A percentile compares a stretch with the other conserved stretches of the same genome.
These are phyloP conservation scores for rapeseed (Brassica napus) DNA, from an alignment of 345 rosid genomes.

Conservation along the genomic window DNA sequence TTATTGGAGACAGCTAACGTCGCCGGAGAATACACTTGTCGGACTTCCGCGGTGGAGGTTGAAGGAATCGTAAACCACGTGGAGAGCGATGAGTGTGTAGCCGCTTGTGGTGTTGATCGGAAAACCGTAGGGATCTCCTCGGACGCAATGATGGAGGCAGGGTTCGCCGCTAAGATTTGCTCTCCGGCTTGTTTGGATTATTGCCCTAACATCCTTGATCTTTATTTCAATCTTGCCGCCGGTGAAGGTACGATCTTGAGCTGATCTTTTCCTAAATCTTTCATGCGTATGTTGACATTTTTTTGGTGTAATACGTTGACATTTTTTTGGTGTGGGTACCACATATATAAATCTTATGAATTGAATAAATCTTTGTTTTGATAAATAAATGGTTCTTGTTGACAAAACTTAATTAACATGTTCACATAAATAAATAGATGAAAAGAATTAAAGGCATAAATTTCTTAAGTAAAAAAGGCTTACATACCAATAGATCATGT, in stretches of 20 bases:
- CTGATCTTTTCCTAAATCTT: neutral
- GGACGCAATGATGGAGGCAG: slow-evolving; percentile 77
- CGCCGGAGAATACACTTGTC: slow-evolving; percentile 61
- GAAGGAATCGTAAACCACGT: slow-evolving; percentile 69
- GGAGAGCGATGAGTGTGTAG: slow-evolving; percentile 74
- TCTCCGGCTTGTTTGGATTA: slow-evolving; percentile 63
- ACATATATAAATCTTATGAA: neutral
- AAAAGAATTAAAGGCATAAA: neutral
- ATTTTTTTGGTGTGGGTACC: neutral
- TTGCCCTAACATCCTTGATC: slow-evolving; percentile 93
- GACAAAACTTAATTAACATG: neutral
- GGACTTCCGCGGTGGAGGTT: slow-evolving; percentile 82
- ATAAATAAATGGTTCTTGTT: neutral
- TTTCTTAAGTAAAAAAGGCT: neutral
- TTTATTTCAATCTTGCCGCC: slow-evolving; percentile 89
- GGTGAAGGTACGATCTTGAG: slow-evolving; percentile 73
- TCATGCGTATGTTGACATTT: neutral
- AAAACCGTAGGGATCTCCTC: slow-evolving; percentile 86
- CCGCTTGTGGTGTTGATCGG: slow-evolving; percentile 82
- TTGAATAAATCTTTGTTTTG: neutral
- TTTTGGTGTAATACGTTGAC: too few relatives aligned
- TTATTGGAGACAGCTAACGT: slow-evolving; percentile 67
- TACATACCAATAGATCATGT: neutral
- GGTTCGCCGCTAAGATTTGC: slow-evolving; percentile 80
- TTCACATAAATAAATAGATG: neutral